Evolutionary conservation across 176 grass and related monocot species (phyloP).

Genomic region (Neostapfia colusana): DNA sequence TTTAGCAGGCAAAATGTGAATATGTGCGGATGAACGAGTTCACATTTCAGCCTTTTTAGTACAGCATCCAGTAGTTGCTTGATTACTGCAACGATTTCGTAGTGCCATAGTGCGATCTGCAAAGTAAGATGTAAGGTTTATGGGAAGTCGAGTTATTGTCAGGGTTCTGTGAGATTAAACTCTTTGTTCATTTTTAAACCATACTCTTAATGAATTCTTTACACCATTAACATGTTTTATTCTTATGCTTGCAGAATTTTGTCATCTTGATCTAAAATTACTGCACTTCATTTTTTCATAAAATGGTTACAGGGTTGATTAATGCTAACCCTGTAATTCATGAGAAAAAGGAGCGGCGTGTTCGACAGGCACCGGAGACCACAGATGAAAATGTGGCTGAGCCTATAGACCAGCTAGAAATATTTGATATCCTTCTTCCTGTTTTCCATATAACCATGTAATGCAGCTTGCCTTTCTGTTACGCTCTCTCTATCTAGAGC

Average conservation of each 20-base stretch:
- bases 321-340: constrained; percentile 87
- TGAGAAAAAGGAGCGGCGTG: constrained; percentile 69
- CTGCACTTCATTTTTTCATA: background rate
- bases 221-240: background rate
- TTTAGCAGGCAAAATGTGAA: background rate
- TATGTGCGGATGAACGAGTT: background rate
- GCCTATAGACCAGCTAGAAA: constrained; percentile 79
- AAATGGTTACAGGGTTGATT: constrained; percentile 77
- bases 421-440: constrained; percentile 85
- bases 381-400: constrained; percentile 70
- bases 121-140: background rate
- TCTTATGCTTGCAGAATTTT: background rate
- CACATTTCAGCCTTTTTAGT: background rate
- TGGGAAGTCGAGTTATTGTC: background rate
- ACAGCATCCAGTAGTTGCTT: background rate
- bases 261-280: background rate
- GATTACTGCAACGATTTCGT: background rate
- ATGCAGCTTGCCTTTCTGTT: constrained; percentile 7
- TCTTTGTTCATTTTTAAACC: background rate
- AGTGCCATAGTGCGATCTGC: background rate
- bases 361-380: constrained; percentile 34
- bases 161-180: background rate
- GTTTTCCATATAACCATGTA: constrained; percentile 2
- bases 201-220: background rate
- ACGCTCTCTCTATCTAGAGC: constrained; percentile 3